A percentile compares a stretch with the other conserved stretches of the same genome.
Conservation (phyloP, 1,284 basidiomycete genomes). For the Ganoderma lucidum region DNA sequence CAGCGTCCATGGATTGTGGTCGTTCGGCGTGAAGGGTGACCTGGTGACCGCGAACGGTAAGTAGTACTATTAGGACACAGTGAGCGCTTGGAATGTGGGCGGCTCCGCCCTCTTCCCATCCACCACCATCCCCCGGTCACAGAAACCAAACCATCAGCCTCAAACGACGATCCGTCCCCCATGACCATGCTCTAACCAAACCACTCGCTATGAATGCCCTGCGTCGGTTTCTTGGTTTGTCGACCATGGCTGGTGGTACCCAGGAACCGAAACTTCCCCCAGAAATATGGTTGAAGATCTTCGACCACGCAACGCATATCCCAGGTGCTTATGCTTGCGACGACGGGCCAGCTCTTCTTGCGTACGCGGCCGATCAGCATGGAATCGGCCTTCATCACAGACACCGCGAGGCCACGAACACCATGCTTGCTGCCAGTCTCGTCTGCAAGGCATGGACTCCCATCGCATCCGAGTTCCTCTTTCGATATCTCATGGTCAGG, state of each 20-base stretch:
- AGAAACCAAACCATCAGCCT: not conserved
- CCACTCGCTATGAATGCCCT: not conserved
- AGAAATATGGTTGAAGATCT: slow-evolving; percentile 46
- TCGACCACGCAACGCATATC: slow-evolving; percentile 40
- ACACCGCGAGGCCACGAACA: slow-evolving; percentile 40
- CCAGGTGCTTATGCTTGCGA: slow-evolving; percentile 41
- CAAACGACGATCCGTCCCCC: not conserved
- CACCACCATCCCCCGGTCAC: not conserved
- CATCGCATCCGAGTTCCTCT: slow-evolving; percentile 38
- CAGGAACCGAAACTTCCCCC: slow-evolving; percentile 21
- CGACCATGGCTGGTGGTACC: not conserved
- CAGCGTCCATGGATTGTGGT: slow-evolving; percentile 42
- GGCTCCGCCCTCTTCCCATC: slow-evolving; percentile 2
- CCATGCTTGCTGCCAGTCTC: slow-evolving; percentile 40
- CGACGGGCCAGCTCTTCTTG: slow-evolving; percentile 39
- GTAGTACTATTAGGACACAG: not conserved
- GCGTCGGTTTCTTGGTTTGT: not conserved
- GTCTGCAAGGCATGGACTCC: slow-evolving; percentile 43
- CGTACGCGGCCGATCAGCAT: slow-evolving; percentile 42
- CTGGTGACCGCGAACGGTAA: not conserved
- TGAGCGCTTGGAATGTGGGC: not conserved
- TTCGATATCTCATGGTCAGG: slow-evolving; percentile 43
- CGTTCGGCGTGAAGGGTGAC: not conserved
- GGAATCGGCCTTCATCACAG: slow-evolving; percentile 41
- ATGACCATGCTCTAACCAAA: not conserved